Conservation (phyloP, 2,329 filamentous ascomycete species). For the Fusarium nematophilum region DNA sequence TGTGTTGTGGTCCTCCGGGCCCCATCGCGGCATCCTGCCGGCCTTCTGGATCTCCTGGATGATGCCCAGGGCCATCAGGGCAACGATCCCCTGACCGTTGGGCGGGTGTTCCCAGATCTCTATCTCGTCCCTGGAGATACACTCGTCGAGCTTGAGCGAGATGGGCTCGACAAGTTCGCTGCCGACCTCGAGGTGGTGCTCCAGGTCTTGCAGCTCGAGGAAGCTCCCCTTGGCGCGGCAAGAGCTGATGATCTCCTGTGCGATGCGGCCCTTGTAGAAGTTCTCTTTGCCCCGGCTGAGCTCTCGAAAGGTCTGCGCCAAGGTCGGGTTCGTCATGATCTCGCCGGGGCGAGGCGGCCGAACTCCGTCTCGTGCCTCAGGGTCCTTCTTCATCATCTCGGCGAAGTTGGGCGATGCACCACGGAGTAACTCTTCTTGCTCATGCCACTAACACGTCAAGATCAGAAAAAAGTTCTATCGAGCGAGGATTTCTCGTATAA, state of each 20-base stretch:
- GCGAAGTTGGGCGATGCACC: conserved; percentile 84
- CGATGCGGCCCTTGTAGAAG: conserved; percentile 89
- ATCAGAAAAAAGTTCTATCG: rapidly evolving
- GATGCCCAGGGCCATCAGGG: conserved; percentile 93
- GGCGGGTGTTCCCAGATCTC: conserved; percentile 97
- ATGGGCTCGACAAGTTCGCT: conserved; percentile 86
- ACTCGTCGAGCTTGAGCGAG: conserved; percentile 80
- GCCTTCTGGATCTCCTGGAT: conserved; percentile 84
- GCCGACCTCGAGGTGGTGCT: conserved; percentile 74
- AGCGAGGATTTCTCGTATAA: too few species aligned
- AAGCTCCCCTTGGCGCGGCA: conserved; percentile 79
- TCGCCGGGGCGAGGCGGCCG: conserved; percentile 84
- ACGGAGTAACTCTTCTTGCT: conserved; percentile 71
- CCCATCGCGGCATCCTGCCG: conserved; percentile 79
- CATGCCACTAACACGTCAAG: conserved; percentile 75
- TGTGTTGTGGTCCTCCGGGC: conserved; percentile 80
- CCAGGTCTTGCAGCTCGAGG: conserved; percentile 82
- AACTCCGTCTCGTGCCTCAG: conserved; percentile 73
- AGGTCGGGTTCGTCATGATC: conserved; percentile 84
- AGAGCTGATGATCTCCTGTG: conserved; percentile 81
- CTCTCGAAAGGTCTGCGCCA: conserved; percentile 83
- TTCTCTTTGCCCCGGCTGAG: conserved; percentile 85
- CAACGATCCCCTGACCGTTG: conserved; percentile 95
- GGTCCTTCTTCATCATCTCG: conserved; percentile 88
- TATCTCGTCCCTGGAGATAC: conserved; percentile 62